phyloP scores from a whole-genome alignment of 148 eudicot genomes.

The Fagopyrum homotropicum region DNA sequence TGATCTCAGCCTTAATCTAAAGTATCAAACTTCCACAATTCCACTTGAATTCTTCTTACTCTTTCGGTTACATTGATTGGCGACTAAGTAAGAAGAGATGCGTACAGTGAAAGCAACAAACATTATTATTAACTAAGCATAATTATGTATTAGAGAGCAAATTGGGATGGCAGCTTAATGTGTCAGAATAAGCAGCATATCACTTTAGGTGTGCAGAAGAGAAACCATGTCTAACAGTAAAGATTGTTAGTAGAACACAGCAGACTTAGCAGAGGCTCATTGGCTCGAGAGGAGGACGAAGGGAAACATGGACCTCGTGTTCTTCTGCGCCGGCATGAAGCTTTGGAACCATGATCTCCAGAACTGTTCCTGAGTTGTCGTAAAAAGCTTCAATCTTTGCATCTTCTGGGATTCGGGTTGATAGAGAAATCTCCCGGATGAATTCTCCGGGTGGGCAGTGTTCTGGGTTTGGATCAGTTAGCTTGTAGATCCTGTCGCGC shows the following conservation, averaged over 20 bases:
- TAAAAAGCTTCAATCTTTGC: conserved; percentile 53
- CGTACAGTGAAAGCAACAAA: too few relatives aligned
- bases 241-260: conserved; percentile 2
- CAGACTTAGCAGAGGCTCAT: conserved; percentile 13
- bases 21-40: too few relatives aligned
- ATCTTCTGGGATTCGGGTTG: conserved; percentile 49
- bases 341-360: conserved; percentile 57
- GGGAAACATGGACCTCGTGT: conserved; percentile 51
- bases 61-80: too few relatives aligned
- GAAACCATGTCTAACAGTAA: conserved; percentile 7
- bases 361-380: conserved; percentile 42
- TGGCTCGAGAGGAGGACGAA: conserved; percentile 37
- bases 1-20: neutral
- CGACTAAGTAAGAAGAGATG: too few relatives aligned
- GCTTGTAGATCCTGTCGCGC: conserved; percentile 43
- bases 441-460: conserved; percentile 62
- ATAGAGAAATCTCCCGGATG: conserved; percentile 36
- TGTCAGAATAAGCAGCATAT: neutral
- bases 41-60: too few relatives aligned
- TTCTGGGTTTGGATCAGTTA: conserved; percentile 42
- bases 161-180: neutral
- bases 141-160: neutral
- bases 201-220: neutral
- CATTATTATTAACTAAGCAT: neutral
- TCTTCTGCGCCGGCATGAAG: conserved; percentile 44